Percentiles rank a stretch among this genome's conserved stretches.
Evolutionary conservation across 78 protist genomes (phyloP).

Genomic region (Reticulomyxa filosa): DNA sequence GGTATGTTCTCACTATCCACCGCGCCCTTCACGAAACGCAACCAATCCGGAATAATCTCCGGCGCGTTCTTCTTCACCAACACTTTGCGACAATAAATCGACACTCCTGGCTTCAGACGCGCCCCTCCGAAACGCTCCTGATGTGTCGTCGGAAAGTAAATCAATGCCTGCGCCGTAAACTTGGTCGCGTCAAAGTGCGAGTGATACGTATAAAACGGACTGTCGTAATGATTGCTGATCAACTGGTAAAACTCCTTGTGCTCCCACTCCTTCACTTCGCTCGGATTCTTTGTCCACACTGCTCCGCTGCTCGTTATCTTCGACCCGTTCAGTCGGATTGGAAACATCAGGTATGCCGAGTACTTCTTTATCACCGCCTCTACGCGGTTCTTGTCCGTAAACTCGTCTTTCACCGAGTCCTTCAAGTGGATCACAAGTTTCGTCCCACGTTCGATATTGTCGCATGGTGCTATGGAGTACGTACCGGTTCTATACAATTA

Average conservation of each 20-base stretch:
- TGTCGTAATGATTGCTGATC: no score
- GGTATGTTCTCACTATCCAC: conserved; percentile 95
- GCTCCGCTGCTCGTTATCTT: conserved; percentile 54
- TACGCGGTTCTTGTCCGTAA: not conserved
- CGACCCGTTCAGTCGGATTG: conserved; percentile 45
- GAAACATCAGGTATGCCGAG: conserved; percentile 62
- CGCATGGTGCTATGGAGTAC: not conserved
- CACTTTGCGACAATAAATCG: conserved; percentile 54
- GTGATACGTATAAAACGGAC: no score
- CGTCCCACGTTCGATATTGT: conserved; percentile 54
- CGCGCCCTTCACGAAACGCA: conserved; percentile 55
- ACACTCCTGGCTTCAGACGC: conserved; percentile 58
- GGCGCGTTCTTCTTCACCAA: not conserved
- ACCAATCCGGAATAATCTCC: conserved; percentile 67
- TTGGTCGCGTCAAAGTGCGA: no score
- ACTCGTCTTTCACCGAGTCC: conserved; percentile 31
- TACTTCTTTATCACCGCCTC: conserved; percentile 25
- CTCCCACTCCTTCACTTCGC: no score
- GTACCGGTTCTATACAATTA: not conserved
- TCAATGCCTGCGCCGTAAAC: no score
- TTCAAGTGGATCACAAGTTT: conserved; percentile 48
- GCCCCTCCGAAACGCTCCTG: conserved; percentile 63
- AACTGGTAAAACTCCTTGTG: no score
- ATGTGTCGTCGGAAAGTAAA: conserved; percentile 58
- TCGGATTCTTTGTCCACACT: conserved; percentile 59